Evolutionary conservation across 2,329 filamentous ascomycete species (phyloP), one percentile per base, ranked within the genome.

Genomic region (Neopestalotiopsis rosae): DNA sequence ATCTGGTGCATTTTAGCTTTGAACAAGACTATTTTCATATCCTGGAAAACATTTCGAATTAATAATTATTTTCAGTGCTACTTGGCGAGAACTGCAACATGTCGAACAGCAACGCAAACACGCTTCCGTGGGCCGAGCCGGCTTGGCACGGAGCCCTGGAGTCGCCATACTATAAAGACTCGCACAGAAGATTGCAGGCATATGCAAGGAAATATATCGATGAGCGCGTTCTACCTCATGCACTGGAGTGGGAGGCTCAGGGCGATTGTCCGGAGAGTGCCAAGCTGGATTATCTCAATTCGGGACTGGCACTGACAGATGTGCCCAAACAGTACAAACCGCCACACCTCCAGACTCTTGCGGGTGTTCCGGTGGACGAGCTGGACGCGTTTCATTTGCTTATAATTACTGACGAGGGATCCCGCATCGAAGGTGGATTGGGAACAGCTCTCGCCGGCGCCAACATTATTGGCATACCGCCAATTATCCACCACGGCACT

Each of bases 221-320:
- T 68, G 81, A 83, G 3, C 80, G 88, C 45, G 82, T 91, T 67
- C 79, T 86, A 3, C 88, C 88, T 0, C 82, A 87, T 74, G 86
- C 86, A 30, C 83, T 89, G 24, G 87, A 90, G 67, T 92, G 89
- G 89, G 90, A 92, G 74, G 83, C 82, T 4, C 85, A 84, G 2
- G 84, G 84, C 1, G 78, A 86, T 68, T 86, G 86, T 28, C 85
- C 85, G 24, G 78, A 80, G 17, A 68, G 75, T 45, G 83, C 79
- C 42, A 76, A 80, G 67, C 73, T 71, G 5, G 73, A 73, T 17
- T 79, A 80, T 64, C 76, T 76, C 68, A 75, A 78, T 24, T 76
- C 81, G 1, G 81, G 82, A 1, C 79, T 79, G 5, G 72, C 73
- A 9, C 30, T 79, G 2, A 67, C 71, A 5, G 76, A 77, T 5